These are phyloP conservation scores for Phytopythium kandeliae DNA, from an alignment of 352 stramenopile species.

Conservation along the genomic window DNA sequence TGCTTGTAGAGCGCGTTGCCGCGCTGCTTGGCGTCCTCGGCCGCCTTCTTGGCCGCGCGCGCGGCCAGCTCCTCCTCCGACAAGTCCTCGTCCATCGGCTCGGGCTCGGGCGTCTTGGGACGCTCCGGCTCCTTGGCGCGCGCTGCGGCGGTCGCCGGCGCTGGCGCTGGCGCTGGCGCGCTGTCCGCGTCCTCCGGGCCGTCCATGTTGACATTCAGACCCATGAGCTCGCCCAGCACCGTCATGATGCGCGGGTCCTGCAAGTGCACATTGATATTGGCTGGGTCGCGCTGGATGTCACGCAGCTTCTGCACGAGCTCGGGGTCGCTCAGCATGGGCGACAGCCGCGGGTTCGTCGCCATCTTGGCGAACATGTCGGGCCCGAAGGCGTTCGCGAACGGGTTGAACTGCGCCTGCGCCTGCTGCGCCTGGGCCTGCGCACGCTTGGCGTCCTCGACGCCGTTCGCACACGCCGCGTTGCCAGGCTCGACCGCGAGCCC, in stretches of 20 bases:
- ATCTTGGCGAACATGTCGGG: conserved; percentile 95
- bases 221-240: conserved; percentile 82
- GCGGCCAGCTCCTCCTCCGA: conserved; percentile 79
- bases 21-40: conserved; percentile 90
- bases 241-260: conserved; percentile 84
- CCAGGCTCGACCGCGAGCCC: conserved; percentile 88
- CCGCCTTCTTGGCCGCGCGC: conserved; percentile 55
- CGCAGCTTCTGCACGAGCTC: conserved; percentile 82
- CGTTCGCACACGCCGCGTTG: conserved; percentile 91
- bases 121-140: conserved; percentile 22
- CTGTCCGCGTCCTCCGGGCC: conserved; percentile 41
- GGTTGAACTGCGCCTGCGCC: conserved; percentile 60
- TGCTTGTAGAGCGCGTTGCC: conserved; percentile 98
- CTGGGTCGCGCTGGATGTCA: conserved; percentile 71
- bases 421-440: conserved; percentile 75
- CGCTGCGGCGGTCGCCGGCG: conserved; percentile 8
- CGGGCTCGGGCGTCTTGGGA: conserved; percentile 32
- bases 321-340: conserved; percentile 89
- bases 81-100: conserved; percentile 82
- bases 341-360: conserved; percentile 83
- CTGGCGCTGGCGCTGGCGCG: conserved; percentile 28
- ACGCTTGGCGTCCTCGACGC: conserved; percentile 92
- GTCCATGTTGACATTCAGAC: conserved; percentile 71
- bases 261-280: conserved; percentile 74
- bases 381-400: conserved; percentile 89